Percentiles rank a stretch among this genome's conserved stretches.
Evolutionary conservation across 2,329 filamentous ascomycete genomes (phyloP).

Genomic region (Pseudogymnoascus sp.): DNA sequence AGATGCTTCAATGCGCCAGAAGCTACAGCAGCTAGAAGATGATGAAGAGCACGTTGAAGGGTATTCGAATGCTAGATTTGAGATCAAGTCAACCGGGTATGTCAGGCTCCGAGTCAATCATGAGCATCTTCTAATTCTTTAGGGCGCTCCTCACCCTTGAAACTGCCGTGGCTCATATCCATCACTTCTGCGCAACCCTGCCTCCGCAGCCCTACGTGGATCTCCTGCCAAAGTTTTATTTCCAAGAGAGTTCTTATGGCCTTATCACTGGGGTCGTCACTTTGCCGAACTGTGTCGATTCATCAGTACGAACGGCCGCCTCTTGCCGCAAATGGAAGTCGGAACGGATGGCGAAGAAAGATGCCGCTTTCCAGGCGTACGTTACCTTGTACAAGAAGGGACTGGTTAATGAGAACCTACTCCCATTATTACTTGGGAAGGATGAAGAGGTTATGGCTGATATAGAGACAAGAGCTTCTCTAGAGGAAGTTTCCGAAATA

Average conservation of each 20-base stretch:
- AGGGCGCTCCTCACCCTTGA: slow-evolving; percentile 64
- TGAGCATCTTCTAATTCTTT: slow-evolving; percentile 11
- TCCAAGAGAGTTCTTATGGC: slow-evolving; percentile 30
- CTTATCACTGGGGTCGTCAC: slow-evolving; percentile 51
- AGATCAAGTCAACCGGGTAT: slow-evolving; percentile 36
- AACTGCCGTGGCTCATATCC: slow-evolving; percentile 65
- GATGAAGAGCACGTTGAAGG: slow-evolving; percentile 28
- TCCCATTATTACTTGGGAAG: slow-evolving; percentile 48
- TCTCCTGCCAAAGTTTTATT: slow-evolving; percentile 58
- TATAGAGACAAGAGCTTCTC: slow-evolving; percentile 23
- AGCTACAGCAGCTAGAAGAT: slow-evolving; percentile 18
- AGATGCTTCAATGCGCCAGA: slow-evolving; percentile 22
- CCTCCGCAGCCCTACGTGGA: slow-evolving; percentile 53
- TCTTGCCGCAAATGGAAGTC: slow-evolving; percentile 55
- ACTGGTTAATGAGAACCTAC: slow-evolving; percentile 67
- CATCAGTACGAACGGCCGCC: slow-evolving; percentile 44
- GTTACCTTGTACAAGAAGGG: slow-evolving; percentile 58
- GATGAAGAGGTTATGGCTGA: slow-evolving; percentile 33
- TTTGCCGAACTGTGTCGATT: slow-evolving; percentile 63
- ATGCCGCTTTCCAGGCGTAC: slow-evolving; percentile 79
- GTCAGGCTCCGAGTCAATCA: slow-evolving; percentile 13
- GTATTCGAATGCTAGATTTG: slow-evolving; percentile 23
- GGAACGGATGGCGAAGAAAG: slow-evolving; percentile 65
- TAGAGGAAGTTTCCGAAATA: slow-evolving; percentile 26
- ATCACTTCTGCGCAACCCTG: slow-evolving; percentile 68